Percentiles rank a stretch among this genome's conserved stretches.
Evolutionary conservation across 2,329 filamentous ascomycete genomes (phyloP).

Genomic region (Diaporthe caulivora): DNA sequence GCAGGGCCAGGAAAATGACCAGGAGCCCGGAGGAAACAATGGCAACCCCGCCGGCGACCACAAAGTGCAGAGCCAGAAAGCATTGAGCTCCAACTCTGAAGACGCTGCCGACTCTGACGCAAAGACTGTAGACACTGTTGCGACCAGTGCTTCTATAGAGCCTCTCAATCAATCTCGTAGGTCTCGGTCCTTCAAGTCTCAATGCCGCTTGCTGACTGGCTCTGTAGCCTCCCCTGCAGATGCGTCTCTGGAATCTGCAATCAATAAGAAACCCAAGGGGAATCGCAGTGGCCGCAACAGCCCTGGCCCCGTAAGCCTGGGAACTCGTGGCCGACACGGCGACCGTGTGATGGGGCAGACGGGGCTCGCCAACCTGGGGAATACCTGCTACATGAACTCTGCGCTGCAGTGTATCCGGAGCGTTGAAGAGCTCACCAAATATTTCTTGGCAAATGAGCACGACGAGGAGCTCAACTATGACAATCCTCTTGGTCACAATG

Average conservation of each 20-base stretch:
- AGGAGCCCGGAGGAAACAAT: neutral
- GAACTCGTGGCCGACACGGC: slow-evolving; percentile 81
- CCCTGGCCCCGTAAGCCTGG: slow-evolving; percentile 67
- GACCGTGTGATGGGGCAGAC: slow-evolving; percentile 81
- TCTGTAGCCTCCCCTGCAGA: slow-evolving; percentile 42
- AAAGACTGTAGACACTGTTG: slow-evolving; percentile 35
- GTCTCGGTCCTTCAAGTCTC: slow-evolving; percentile 15
- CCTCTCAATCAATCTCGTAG: slow-evolving; percentile 46
- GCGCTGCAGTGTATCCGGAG: slow-evolving; percentile 94
- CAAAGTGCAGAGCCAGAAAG: slow-evolving; percentile 30
- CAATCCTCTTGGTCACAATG: slow-evolving; percentile 88
- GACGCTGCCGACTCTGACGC: slow-evolving; percentile 34
- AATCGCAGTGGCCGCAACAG: slow-evolving; percentile 77
- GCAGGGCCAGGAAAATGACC: slow-evolving; percentile 1
- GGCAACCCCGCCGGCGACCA: slow-evolving; percentile 2
- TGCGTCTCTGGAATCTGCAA: slow-evolving; percentile 9
- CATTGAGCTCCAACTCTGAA: slow-evolving; percentile 35
- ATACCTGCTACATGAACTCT: slow-evolving; percentile 99
- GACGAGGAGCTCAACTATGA: slow-evolving; percentile 84
- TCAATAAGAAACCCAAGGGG: slow-evolving; percentile 40
- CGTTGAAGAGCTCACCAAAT: slow-evolving; percentile 92
- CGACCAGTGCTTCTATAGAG: slow-evolving; percentile 41
- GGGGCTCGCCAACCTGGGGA: slow-evolving; percentile 90
- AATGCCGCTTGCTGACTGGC: slow-evolving; percentile 17
- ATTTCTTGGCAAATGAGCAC: slow-evolving; percentile 83